Conservation (phyloP, 1,139 yeast species). For the Protomyces pachydermus region DNA sequence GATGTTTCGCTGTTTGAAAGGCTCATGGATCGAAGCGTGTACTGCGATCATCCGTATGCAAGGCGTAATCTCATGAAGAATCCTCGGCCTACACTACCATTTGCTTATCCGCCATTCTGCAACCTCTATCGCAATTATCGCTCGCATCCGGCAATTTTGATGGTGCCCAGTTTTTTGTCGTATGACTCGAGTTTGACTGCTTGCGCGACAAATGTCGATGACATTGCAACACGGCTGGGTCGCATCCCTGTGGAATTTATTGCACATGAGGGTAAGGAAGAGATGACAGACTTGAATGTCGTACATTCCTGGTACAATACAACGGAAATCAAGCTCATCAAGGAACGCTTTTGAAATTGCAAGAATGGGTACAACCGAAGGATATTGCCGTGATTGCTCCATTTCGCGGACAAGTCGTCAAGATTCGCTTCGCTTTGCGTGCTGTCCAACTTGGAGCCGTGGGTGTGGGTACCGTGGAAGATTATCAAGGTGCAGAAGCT, state of each 20-base stretch:
- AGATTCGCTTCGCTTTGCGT: slow-evolving; percentile 29
- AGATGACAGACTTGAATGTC: slow-evolving; percentile 30
- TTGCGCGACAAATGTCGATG: slow-evolving; percentile 29
- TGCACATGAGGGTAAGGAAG: slow-evolving; percentile 29
- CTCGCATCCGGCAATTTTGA: slow-evolving; percentile 31
- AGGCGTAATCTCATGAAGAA: slow-evolving; percentile 21
- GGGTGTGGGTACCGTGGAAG: slow-evolving; percentile 32
- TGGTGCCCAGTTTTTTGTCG: slow-evolving; percentile 32
- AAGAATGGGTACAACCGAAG: slow-evolving; percentile 19
- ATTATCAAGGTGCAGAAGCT: slow-evolving; percentile 33
- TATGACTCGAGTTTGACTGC: slow-evolving; percentile 31
- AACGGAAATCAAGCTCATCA: slow-evolving; percentile 27
- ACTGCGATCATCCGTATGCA: slow-evolving; percentile 31
- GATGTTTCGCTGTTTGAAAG: slow-evolving; percentile 31
- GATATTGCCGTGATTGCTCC: slow-evolving; percentile 33
- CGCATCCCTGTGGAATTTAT: slow-evolving; percentile 30
- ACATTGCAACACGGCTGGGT: slow-evolving; percentile 20
- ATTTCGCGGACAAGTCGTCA: slow-evolving; percentile 31
- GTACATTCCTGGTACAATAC: slow-evolving; percentile 30
- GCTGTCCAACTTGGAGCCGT: slow-evolving; percentile 28
- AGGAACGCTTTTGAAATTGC: slow-evolving; percentile 7
- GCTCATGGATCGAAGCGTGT: slow-evolving; percentile 29
- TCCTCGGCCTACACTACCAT: slow-evolving; percentile 26
- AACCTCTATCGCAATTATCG: slow-evolving; percentile 32
- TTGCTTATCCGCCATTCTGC: slow-evolving; percentile 30